Evolutionary conservation across 441 rosid genomes (phyloP).

Genomic region (Flueggea neowawraea): DNA sequence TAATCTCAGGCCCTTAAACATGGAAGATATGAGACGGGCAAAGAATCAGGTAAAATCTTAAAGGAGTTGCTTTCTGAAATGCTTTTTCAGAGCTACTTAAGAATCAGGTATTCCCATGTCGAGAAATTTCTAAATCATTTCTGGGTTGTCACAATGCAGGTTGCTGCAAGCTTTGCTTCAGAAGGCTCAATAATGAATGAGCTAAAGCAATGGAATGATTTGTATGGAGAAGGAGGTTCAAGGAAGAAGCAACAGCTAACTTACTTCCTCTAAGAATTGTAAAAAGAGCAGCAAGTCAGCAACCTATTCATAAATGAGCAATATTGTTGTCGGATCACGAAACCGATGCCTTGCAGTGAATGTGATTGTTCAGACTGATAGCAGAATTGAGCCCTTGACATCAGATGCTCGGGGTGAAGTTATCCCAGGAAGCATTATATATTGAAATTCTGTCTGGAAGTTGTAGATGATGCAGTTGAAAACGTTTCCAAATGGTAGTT

Average conservation of each 20-base stretch:
- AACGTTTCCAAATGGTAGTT: neutral
- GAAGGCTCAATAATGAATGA: constrained; percentile 84
- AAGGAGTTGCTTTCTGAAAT: neutral
- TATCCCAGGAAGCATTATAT: neutral
- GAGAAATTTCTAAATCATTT: constrained; percentile 8
- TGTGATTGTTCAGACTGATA: neutral
- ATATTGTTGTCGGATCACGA: neutral
- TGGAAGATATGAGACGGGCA: constrained; percentile 94
- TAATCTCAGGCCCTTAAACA: constrained; percentile 64
- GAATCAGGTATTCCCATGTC: constrained; percentile 14
- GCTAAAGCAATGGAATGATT: constrained; percentile 93
- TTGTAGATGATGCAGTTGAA: neutral
- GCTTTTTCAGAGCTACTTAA: no score
- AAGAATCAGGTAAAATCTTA: constrained; percentile 70
- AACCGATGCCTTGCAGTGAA: constrained; percentile 3
- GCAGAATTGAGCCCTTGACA: constrained; percentile 8
- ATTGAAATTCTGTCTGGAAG: constrained; percentile 7
- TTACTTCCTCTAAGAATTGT: constrained; percentile 73
- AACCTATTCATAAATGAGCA: constrained; percentile 3
- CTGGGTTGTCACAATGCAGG: constrained; percentile 30
- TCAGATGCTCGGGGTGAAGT: constrained; percentile 5
- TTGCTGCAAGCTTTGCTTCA: constrained; percentile 88
- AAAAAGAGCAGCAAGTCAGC: neutral
- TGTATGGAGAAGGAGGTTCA: constrained; percentile 95
- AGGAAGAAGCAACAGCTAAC: constrained; percentile 91